A percentile compares a stretch with the other conserved stretches of the same genome.
Conservation (phyloP, 371 early-diverging fungal genomes). For the Rhizomucor pusillus region DNA sequence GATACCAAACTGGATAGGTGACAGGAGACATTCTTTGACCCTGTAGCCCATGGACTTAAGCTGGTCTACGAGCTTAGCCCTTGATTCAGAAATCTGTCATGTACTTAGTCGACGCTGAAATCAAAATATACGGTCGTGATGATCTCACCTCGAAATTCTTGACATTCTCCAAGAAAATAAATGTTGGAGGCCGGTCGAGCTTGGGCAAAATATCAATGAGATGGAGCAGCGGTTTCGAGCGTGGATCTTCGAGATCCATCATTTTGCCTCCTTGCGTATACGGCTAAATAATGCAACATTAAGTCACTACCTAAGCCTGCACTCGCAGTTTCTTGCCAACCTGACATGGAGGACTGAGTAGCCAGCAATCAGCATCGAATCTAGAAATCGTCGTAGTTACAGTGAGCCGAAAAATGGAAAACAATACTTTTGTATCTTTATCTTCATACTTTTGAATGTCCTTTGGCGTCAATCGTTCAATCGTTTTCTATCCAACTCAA, state of each 20-base stretch:
- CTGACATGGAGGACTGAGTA: slow-evolving; percentile 87
- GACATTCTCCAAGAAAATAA: slow-evolving; percentile 74
- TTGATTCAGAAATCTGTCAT: slow-evolving; percentile 53
- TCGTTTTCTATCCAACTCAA: slow-evolving; percentile 44
- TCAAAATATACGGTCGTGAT: background rate
- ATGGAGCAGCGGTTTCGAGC: slow-evolving; percentile 65
- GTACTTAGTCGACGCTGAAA: background rate
- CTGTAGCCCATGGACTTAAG: slow-evolving; percentile 63
- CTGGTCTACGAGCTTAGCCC: slow-evolving; percentile 52
- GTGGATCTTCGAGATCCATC: slow-evolving; percentile 63
- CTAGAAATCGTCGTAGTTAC: slow-evolving; percentile 10
- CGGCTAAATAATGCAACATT: no score
- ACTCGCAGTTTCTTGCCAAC: slow-evolving; percentile 7
- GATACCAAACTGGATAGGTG: slow-evolving; percentile 66
- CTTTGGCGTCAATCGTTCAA: slow-evolving; percentile 54
- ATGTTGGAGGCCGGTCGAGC: slow-evolving; percentile 47
- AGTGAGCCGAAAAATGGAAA: background rate
- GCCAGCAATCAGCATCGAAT: slow-evolving; percentile 70
- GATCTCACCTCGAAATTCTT: slow-evolving; percentile 69
- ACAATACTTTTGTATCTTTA: background rate
- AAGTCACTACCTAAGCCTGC: background rate
- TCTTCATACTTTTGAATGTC: slow-evolving; percentile 58
- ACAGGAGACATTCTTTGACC: slow-evolving; percentile 62
- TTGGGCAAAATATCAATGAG: slow-evolving; percentile 57
- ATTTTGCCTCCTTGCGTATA: slow-evolving; percentile 72